Percentiles rank a stretch among this genome's conserved stretches.
phyloP scores from a whole-genome alignment of 1,284 basidiomycete genomes.

The Phlebopus sp. region DNA sequence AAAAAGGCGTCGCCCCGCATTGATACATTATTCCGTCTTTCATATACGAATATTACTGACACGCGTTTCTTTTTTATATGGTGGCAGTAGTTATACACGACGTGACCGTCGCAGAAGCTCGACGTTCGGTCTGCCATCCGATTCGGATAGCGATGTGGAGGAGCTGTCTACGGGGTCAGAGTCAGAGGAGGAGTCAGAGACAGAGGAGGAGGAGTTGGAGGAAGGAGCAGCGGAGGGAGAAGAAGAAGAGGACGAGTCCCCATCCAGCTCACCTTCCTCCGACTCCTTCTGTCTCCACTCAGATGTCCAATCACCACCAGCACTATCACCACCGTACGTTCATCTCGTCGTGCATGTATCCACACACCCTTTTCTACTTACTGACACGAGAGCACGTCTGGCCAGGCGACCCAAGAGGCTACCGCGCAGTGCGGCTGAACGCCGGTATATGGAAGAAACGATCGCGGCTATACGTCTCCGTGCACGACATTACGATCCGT shows the following conservation, averaged over 20 bases:
- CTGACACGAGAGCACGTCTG: neutral
- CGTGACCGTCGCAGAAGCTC: slow-evolving; percentile 30
- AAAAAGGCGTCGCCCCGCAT: no score
- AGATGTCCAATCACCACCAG: slow-evolving; percentile 35
- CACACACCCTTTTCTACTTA: slow-evolving; percentile 5
- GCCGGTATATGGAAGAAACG: slow-evolving; percentile 59
- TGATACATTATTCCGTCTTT: no score
- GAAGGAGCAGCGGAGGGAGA: no score
- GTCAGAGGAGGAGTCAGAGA: slow-evolving; percentile 38
- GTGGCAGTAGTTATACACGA: neutral
- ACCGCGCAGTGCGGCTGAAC: slow-evolving; percentile 41
- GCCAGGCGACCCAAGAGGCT: slow-evolving; percentile 19
- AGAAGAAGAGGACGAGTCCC: slow-evolving; percentile 25
- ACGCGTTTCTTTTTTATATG: no score
- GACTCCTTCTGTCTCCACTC: slow-evolving; percentile 42
- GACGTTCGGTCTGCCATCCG: slow-evolving; percentile 54
- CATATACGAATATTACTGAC: no score
- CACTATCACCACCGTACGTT: slow-evolving; percentile 34
- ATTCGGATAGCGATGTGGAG: slow-evolving; percentile 45
- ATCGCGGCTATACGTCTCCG: slow-evolving; percentile 66
- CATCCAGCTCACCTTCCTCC: slow-evolving; percentile 25
- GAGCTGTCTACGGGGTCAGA: slow-evolving; percentile 36
- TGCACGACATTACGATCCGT: slow-evolving; percentile 65
- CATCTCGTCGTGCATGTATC: no score
- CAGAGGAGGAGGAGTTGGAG: slow-evolving; percentile 19